A percentile compares a stretch with the other conserved stretches of the same genome.
These are phyloP conservation scores for Leccinum uliginosum DNA, from an alignment of 768 basidiomycete species.

Conservation along the genomic window DNA sequence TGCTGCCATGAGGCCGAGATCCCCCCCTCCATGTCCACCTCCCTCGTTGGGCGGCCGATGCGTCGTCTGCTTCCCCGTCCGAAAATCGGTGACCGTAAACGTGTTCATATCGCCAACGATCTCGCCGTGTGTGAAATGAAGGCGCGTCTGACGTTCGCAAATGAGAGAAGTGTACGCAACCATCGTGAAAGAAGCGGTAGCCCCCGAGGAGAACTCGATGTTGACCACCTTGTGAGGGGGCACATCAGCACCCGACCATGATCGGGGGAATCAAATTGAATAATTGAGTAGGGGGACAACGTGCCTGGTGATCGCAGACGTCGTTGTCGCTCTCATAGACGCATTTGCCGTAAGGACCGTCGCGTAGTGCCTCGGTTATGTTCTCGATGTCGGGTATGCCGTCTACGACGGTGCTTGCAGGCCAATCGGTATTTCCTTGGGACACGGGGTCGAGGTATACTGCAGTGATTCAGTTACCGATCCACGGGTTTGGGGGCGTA, in stretches of 20 bases:
- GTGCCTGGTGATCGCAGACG: conserved; percentile 80
- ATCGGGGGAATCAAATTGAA: neutral
- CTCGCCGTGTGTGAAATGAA: conserved; percentile 86
- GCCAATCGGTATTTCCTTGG: conserved; percentile 51
- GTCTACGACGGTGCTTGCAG: conserved; percentile 64
- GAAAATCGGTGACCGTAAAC: conserved; percentile 78
- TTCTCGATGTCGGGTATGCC: conserved; percentile 86
- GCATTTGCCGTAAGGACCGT: conserved; percentile 73
- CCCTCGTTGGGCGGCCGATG: conserved; percentile 46
- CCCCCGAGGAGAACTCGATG: conserved; percentile 76
- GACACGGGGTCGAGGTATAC: conserved; percentile 80
- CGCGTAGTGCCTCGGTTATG: conserved; percentile 64
- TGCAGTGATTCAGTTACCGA: conserved; percentile 25
- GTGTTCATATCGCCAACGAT: conserved; percentile 80
- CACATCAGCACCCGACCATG: neutral
- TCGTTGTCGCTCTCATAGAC: conserved; percentile 85
- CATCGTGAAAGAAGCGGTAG: conserved; percentile 87
- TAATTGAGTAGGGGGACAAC: neutral
- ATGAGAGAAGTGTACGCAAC: conserved; percentile 76
- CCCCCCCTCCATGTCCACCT: neutral
- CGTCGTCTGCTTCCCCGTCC: conserved; percentile 41
- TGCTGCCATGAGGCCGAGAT: neutral
- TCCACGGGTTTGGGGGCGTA: neutral
- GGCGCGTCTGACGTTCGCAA: conserved; percentile 77
- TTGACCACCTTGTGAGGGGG: conserved; percentile 63